These are phyloP conservation scores for Neonothopanus nambi DNA, from an alignment of 1,284 basidiomycete species.

Conservation along the genomic window DNA sequence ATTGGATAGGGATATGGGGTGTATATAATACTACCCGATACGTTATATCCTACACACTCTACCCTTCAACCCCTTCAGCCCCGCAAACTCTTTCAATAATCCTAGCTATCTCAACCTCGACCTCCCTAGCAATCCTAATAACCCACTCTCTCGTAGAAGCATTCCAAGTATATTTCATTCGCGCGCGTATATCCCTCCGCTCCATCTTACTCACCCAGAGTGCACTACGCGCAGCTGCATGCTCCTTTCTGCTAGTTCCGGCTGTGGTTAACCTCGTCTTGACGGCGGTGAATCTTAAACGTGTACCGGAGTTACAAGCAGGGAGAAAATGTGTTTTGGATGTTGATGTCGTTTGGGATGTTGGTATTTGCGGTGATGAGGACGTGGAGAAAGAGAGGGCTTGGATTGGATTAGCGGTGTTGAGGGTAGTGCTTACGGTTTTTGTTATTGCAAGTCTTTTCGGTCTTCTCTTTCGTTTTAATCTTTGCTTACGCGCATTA, in stretches of 20 bases:
- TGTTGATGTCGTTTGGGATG: constrained; percentile 62
- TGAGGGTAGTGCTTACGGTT: constrained; percentile 53
- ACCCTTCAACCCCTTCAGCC: constrained; percentile 34
- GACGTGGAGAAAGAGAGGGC: constrained; percentile 40
- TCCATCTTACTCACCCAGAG: constrained; percentile 31
- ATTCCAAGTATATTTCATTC: constrained; percentile 42
- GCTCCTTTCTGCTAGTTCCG: constrained; percentile 47
- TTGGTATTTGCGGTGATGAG: constrained; percentile 30
- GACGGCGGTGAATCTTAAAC: constrained; percentile 48
- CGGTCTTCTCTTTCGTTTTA: neutral
- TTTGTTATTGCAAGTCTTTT: constrained; percentile 40
- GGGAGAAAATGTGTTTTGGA: constrained; percentile 56
- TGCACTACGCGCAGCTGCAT: constrained; percentile 43
- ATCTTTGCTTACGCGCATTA: neutral
- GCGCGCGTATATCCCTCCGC: constrained; percentile 34
- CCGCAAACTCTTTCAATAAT: constrained; percentile 47
- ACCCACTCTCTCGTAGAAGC: constrained; percentile 41
- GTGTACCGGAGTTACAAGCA: constrained; percentile 40
- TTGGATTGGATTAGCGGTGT: constrained; percentile 52
- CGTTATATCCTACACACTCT: constrained; percentile 51
- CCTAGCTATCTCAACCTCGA: constrained; percentile 60
- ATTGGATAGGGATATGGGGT: constrained; percentile 54
- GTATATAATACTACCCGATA: constrained; percentile 64
- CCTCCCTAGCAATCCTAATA: constrained; percentile 56
- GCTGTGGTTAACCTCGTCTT: constrained; percentile 56